phyloP scores from a whole-genome alignment of 768 basidiomycete genomes.

The Clitopilus passeckerianus region DNA sequence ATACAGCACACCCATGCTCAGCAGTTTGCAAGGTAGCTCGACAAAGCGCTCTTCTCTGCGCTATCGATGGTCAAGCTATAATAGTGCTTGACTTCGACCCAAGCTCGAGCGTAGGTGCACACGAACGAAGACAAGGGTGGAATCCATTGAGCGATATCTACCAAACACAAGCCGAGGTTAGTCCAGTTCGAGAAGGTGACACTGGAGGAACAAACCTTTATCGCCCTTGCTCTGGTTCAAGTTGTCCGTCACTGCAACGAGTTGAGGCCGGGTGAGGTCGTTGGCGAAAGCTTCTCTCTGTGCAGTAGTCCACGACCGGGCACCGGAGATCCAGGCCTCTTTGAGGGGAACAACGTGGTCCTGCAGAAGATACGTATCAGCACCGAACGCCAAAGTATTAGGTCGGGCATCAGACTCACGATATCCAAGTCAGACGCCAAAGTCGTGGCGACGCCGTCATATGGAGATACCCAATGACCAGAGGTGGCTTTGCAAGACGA shows the following conservation, averaged over 20 bases:
- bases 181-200: neutral
- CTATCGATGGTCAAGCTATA: slow-evolving; percentile 43
- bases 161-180: neutral
- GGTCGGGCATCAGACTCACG: slow-evolving; percentile 19
- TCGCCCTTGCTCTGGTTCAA: slow-evolving; percentile 48
- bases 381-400: neutral
- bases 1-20: no score
- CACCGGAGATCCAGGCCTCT: slow-evolving; percentile 54
- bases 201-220: slow-evolving; percentile 22
- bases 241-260: slow-evolving; percentile 41
- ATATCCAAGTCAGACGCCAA: slow-evolving; percentile 46
- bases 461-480: slow-evolving; percentile 47
- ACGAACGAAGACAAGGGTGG: slow-evolving; percentile 42
- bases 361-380: slow-evolving; percentile 36
- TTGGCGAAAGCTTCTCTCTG: slow-evolving; percentile 50
- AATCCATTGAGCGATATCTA: slow-evolving; percentile 48
- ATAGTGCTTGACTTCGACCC: slow-evolving; percentile 47
- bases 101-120: slow-evolving; percentile 51
- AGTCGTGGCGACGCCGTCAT: slow-evolving; percentile 40
- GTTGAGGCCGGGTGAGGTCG: slow-evolving; percentile 49
- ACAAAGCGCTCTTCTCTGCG: slow-evolving; percentile 48
- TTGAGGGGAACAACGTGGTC: slow-evolving; percentile 13
- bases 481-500: slow-evolving; percentile 37
- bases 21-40: slow-evolving; percentile 31
- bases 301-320: slow-evolving; percentile 42